A percentile compares a stretch with the other conserved stretches of the same genome.
These are phyloP conservation scores for Pseudocercospora eumusae DNA, from an alignment of 2,329 filamentous ascomycete genomes.

Conservation along the genomic window DNA sequence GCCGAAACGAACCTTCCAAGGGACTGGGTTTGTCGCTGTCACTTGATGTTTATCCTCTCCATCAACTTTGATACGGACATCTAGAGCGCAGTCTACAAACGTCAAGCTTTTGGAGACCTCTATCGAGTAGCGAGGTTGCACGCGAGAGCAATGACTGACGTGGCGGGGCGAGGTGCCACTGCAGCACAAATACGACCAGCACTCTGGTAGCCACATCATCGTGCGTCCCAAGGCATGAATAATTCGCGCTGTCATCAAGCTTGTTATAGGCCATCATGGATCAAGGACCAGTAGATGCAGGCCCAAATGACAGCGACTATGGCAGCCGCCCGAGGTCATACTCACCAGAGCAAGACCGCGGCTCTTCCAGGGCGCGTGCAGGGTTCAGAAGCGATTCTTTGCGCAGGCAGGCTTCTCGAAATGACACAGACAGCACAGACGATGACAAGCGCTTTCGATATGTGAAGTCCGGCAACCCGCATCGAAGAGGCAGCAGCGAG, in stretches of 20 bases:
- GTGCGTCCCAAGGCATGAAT: constrained; percentile 11
- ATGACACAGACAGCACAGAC: constrained; percentile 10
- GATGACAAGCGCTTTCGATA: constrained; percentile 4
- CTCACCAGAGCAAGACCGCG: constrained; percentile 25
- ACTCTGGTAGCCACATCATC: constrained; percentile 11
- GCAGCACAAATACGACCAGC: constrained; percentile 12
- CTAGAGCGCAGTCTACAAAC: neutral
- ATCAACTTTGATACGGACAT: neutral
- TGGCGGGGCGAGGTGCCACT: constrained; percentile 15
- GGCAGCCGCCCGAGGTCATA: constrained; percentile 23
- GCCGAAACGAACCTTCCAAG: neutral
- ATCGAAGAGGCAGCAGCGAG: constrained; percentile 18
- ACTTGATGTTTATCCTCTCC: neutral
- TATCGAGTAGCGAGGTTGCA: neutral
- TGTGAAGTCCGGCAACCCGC: constrained; percentile 12
- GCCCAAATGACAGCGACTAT: constrained; percentile 33
- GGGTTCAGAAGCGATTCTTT: constrained; percentile 16
- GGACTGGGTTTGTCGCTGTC: neutral
- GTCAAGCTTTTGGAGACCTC: neutral
- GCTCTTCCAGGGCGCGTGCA: constrained; percentile 10
- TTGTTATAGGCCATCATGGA: constrained; percentile 30
- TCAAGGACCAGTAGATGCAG: constrained; percentile 37
- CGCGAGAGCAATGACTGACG: neutral
- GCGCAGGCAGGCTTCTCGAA: constrained; percentile 9
- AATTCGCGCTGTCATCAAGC: constrained; percentile 5